A percentile compares a stretch with the other conserved stretches of the same genome.
Conservation (phyloP, 2,329 filamentous ascomycete species). For the Trichoderma oligosporum region DNA sequence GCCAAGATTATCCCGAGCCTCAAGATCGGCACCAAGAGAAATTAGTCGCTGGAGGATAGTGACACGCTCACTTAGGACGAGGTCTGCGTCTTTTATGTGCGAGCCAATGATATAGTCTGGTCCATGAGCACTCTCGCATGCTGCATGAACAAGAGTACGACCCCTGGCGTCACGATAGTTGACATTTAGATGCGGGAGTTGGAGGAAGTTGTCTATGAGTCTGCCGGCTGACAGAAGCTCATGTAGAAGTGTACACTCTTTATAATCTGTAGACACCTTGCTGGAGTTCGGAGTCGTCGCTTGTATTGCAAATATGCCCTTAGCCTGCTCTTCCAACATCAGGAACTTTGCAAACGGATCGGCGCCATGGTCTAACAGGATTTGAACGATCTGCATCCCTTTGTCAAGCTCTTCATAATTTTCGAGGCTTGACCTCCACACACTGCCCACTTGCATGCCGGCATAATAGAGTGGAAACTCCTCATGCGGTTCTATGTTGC, state of each 20-base stretch:
- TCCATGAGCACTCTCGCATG: constrained; percentile 19
- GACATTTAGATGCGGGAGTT: constrained; percentile 23
- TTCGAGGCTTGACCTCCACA: neutral
- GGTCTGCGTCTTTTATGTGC: neutral
- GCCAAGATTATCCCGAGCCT: constrained; percentile 24
- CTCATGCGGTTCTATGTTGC: neutral
- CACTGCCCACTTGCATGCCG: neutral
- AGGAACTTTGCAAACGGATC: constrained; percentile 26
- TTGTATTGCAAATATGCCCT: rapidly evolving
- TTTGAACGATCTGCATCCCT: constrained; percentile 13
- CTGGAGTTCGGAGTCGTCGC: neutral
- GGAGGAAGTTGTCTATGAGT: constrained; percentile 23
- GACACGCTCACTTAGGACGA: neutral
- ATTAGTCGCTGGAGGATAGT: constrained; percentile 24
- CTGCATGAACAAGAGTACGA: constrained; percentile 27
- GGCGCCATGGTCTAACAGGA: constrained; percentile 27
- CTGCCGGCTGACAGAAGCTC: constrained; percentile 18
- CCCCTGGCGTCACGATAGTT: constrained; percentile 27
- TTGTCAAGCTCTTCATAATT: neutral
- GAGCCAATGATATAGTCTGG: constrained; percentile 17
- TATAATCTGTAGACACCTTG: neutral
- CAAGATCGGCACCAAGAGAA: constrained; percentile 25
- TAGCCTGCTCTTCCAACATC: neutral
- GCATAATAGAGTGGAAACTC: constrained; percentile 20
- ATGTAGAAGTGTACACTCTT: constrained; percentile 26